Evolutionary conservation across 305 asterid species (phyloP), one percentile per base, ranked within the genome.

Genomic region (Fraxinus latifolia): DNA sequence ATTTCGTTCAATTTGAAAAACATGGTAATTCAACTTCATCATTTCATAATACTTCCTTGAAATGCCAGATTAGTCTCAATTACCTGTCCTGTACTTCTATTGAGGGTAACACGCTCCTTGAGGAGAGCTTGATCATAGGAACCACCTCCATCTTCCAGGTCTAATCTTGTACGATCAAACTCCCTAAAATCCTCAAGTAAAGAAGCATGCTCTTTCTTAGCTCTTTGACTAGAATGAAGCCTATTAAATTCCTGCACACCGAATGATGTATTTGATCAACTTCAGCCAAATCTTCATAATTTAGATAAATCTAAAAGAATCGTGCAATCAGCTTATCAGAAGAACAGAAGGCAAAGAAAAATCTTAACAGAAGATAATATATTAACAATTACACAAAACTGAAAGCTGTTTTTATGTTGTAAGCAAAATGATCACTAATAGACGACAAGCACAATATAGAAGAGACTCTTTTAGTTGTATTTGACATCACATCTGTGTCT

Each of bases 161-260:
- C 98, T 86, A 95, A 90, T 87, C 97, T 89, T 82, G 96, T 86
- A 44, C 97, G 92, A 83, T 95, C 99, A 50, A 95, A 95, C 92
- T 95, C 99, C 91, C 97, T 91, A 87, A 95, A 95, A 87, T 94
- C 98, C 79, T 94, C 99, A 67, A 95, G 99, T 85, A 95, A 87
- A 55, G 97, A 94, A 25, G 98, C 98, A 70, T 95, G 99, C 90
- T 95, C 98, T 89, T 91, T 94, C 91, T 93, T 95, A 82, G 97
- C 98, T 87, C 96, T 91, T 85, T 90, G 86, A 83, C 97, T 95
- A 78, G 97, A 93, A 85, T 92, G 94, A 79, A 95, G 95, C 81
- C 98, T 91, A 79, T 91, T 91, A 86, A 92, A 95, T 86, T 95
- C 99, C 99, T 95, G 81, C 34, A 86, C 47, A 75, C 76, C 81